Evolutionary conservation across 176 grass and related monocot species (phyloP), one percentile per base, ranked within the genome.

Genomic region (Puccinellia tenuiflora): DNA sequence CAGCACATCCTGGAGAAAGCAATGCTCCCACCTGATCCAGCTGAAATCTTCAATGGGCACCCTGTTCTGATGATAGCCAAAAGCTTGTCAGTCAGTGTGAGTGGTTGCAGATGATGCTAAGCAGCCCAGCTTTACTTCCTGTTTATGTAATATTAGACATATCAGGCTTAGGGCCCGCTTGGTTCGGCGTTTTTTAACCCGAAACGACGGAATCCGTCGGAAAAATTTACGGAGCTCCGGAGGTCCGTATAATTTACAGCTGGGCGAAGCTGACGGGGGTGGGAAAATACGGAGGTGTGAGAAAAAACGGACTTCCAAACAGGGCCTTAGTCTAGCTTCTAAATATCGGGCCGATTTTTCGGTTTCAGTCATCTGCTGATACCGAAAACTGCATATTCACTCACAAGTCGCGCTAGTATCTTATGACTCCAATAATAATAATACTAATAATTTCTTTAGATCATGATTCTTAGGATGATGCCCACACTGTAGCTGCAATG

Each of bases 21-120:
- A 77, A 81, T 74, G 81, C 38, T 75, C 5, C n/a, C 42, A 55
- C 54, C 55, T 88, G 81, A 42, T 83, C 31, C 59, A 76, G 60
- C 48, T 76, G 61, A 81, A 81, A 60, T 51, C 12, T 80, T 89
- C 81, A 68, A 50, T 39, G 48, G 77, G 17, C 50, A 42, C 9
- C 56, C 51, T 75, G 33, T 70, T 81, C 16, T 61, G 87, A 76
- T 39, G 34, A 60, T 59, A 68, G 12, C 26, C 6, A 28, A 77
- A 57, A 52, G 64, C 14, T 63, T 20, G 64, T 42, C 33, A 35
- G 26, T 22, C 26, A 50, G 59, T 24, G 74, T 30, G 18, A 63
- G 11, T 63, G 38, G 45, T 47, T 39, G 56, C 8, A 79, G 33
- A 59, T 39, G 21, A 33, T 35, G 47, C 7, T 54, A 73, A 73